Conservation (phyloP, 2,329 filamentous ascomycete species). For the Clonostachys chloroleuca region DNA sequence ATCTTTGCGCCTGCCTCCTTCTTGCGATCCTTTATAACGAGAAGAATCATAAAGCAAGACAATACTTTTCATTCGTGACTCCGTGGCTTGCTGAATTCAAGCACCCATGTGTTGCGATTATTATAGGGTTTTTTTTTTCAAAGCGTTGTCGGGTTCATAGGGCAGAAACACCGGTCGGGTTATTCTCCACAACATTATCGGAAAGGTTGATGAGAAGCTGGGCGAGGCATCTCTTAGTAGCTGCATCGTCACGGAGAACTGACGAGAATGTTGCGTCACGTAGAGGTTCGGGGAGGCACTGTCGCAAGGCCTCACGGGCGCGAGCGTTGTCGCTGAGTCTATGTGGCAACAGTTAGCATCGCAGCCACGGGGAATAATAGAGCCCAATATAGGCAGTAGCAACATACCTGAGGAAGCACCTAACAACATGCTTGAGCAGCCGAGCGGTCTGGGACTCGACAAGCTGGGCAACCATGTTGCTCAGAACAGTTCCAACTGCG, state of each 20-base stretch:
- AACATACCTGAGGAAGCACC: conserved; percentile 84
- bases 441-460: conserved; percentile 97
- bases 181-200: conserved; percentile 67
- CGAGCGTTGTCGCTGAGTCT: conserved; percentile 95
- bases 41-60: no score
- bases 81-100: no score
- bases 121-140: no score
- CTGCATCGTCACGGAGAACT: conserved; percentile 92
- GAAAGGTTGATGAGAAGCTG: conserved; percentile 95
- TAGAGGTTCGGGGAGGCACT: conserved; percentile 97
- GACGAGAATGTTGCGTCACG: conserved; percentile 96
- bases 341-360: background rate
- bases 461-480: conserved; percentile 97
- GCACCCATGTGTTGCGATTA: no score
- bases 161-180: background rate
- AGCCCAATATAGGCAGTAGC: conserved; percentile 17
- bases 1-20: no score
- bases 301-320: conserved; percentile 87
- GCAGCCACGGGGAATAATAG: background rate
- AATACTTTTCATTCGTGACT: no score
- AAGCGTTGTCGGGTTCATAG: no score
- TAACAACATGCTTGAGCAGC: conserved; percentile 93
- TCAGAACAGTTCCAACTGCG: conserved; percentile 92
- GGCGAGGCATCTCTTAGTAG: conserved; percentile 95
- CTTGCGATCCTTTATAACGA: no score